Conservation (phyloP, 495 filamentous ascomycete genomes). For the Barbatosphaeria neglecta region DNA sequence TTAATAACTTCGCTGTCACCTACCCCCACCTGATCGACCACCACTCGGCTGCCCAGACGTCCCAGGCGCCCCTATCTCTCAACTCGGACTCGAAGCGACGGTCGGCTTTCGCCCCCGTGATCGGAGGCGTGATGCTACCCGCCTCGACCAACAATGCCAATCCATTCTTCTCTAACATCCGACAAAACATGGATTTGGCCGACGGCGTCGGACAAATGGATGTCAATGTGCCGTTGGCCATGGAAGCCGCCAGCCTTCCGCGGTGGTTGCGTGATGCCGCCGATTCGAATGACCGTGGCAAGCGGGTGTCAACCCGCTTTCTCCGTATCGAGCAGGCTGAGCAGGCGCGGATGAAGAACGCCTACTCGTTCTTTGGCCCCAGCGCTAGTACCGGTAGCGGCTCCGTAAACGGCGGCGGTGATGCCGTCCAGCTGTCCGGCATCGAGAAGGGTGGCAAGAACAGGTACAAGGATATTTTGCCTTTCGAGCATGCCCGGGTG, state of each 20-base stretch:
- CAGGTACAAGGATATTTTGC: constrained; percentile 94
- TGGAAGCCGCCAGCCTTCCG: constrained; percentile 51
- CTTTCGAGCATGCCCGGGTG: constrained; percentile 89
- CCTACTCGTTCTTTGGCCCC: constrained; percentile 53
- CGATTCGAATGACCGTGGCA: constrained; percentile 58
- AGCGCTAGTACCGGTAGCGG: not conserved
- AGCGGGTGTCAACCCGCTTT: constrained; percentile 71
- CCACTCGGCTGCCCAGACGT: constrained; percentile 20
- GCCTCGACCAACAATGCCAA: constrained; percentile 53
- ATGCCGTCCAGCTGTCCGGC: constrained; percentile 56
- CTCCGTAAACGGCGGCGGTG: not conserved
- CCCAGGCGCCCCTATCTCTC: constrained; percentile 20
- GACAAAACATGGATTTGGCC: constrained; percentile 92
- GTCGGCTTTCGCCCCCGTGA: constrained; percentile 56
- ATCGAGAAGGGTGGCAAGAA: constrained; percentile 94
- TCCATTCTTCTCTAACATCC: constrained; percentile 91
- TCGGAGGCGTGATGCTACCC: constrained; percentile 80
- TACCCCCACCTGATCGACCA: constrained; percentile 38
- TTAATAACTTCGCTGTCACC: constrained; percentile 34
- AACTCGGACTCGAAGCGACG: constrained; percentile 21
- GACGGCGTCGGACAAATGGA: constrained; percentile 88
- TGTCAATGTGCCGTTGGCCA: constrained; percentile 51
- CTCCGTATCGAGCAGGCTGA: constrained; percentile 73
- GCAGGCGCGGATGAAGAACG: constrained; percentile 82
- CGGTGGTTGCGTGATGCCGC: constrained; percentile 64